Conservation (phyloP, 257 asterid species). For the Haberlea rhodopensis region DNA sequence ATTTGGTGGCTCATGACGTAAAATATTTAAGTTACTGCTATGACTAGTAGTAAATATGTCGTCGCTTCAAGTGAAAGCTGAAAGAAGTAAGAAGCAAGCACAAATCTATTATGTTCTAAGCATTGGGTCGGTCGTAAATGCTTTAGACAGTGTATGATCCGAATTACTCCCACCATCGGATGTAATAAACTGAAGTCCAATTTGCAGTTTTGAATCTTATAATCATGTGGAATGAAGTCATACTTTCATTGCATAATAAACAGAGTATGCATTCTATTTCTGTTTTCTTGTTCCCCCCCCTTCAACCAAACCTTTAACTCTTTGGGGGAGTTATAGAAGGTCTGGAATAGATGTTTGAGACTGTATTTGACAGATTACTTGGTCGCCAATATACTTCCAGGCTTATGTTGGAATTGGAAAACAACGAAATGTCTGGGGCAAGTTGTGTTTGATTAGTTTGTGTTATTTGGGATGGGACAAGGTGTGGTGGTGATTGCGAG, state of each 20-base stretch:
- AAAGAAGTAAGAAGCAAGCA: neutral
- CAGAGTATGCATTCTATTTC: neutral
- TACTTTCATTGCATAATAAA: neutral
- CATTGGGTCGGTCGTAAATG: neutral
- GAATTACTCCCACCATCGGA: neutral
- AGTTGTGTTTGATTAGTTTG: no score
- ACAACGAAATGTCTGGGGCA: no score
- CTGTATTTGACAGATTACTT: no score
- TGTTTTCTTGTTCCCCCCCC: neutral
- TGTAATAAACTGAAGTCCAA: neutral
- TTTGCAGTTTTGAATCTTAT: neutral
- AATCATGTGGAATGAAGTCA: neutral
- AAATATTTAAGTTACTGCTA: neutral
- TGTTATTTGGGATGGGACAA: no score
- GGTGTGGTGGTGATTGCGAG: neutral
- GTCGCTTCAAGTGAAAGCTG: no score
- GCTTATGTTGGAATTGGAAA: no score
- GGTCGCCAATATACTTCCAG: no score
- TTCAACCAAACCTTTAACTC: neutral
- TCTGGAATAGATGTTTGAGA: neutral
- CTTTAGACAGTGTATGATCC: neutral
- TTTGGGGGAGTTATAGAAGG: neutral
- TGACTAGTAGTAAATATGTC: neutral
- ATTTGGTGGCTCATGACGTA: neutral
- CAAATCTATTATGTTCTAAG: neutral